A percentile compares a stretch with the other conserved stretches of the same genome.
Conservation (phyloP, 768 basidiomycete genomes). For the Kwoniella sp. region DNA sequence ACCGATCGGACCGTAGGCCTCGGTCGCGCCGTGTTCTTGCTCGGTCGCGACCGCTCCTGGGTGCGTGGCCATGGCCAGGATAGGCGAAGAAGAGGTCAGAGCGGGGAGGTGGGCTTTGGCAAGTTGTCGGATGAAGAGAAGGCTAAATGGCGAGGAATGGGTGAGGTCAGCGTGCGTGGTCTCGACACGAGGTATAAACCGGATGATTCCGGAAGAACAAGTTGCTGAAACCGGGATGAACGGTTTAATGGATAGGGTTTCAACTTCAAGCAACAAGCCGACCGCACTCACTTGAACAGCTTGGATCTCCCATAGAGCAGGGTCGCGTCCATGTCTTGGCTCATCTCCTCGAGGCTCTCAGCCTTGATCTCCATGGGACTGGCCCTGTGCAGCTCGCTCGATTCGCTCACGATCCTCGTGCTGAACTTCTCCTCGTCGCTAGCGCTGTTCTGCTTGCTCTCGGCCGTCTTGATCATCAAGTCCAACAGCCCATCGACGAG, state of each 20-base stretch:
- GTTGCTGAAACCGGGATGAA: no score
- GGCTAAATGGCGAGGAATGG: conserved; percentile 28
- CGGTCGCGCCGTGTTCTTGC: conserved; percentile 51
- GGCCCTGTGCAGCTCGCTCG: conserved; percentile 49
- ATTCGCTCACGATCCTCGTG: conserved; percentile 49
- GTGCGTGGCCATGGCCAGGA: conserved; percentile 51
- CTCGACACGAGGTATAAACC: no score
- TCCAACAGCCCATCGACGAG: conserved; percentile 46
- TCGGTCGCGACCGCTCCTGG: conserved; percentile 55
- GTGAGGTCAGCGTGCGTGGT: neutral
- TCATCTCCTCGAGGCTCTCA: conserved; percentile 51
- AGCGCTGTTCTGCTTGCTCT: conserved; percentile 14
- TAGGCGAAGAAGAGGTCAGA: conserved; percentile 35
- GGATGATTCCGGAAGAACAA: neutral
- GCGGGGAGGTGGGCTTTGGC: conserved; percentile 43
- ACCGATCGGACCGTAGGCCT: conserved; percentile 49
- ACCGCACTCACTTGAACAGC: conserved; percentile 50
- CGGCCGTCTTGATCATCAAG: conserved; percentile 44
- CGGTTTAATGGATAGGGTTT: neutral
- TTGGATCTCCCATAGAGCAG: conserved; percentile 50
- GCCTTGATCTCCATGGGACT: conserved; percentile 44
- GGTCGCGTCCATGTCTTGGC: conserved; percentile 38
- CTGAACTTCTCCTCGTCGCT: conserved; percentile 31
- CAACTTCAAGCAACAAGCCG: neutral
- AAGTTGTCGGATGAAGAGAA: conserved; percentile 50